Evolutionary conservation across 176 grass and related monocot genomes (phyloP), one percentile per base, ranked within the genome.

Genomic region (Zoysia japonica): DNA sequence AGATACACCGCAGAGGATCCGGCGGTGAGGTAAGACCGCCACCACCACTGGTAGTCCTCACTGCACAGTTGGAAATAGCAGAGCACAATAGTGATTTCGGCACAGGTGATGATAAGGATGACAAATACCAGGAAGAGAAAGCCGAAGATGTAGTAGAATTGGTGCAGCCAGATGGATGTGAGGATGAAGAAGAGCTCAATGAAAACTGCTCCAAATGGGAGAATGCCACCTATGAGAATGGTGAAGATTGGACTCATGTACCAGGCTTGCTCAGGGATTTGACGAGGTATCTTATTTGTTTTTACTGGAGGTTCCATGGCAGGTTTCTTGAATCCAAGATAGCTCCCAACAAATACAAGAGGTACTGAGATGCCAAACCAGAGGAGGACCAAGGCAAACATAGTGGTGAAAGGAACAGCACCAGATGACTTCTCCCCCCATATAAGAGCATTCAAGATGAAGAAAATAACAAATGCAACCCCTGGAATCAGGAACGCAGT

Each of bases 281-380:
- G 86, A 46, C 86, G 74, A 7, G 86, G 81, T 28, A 88, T 88
- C 65, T 88, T 88, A 42, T 88, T 88, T 43, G 86, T 88, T 42
- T 88, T 88, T 36, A 88, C 86, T 0, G 76, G 86, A 66, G 80
- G 56, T 72, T 88, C 86, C 20, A 84, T 62, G 12, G 81, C 81
- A 0, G 81, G 69, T 72, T 88, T 84, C 69, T 84, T 79, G 68
- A 88, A 88, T 6, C 86, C 86, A 10, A 88, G 38, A 43, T 62
- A 88, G 42, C 86, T 84, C 38, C 86, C 86, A 50, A 88, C 74
- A 67, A 88, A 88, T 12, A 88, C 86, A 0, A 88, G 65, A 7
- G 86, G 86, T 17, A 88, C 86, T 8, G 86, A 88, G 74, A 88
- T 88, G 15, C 86, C 86, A 40, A 84, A 88, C 86, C 86, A 88